Conservation (phyloP, 345 rosid species). For the Citrus mangshanensis region DNA sequence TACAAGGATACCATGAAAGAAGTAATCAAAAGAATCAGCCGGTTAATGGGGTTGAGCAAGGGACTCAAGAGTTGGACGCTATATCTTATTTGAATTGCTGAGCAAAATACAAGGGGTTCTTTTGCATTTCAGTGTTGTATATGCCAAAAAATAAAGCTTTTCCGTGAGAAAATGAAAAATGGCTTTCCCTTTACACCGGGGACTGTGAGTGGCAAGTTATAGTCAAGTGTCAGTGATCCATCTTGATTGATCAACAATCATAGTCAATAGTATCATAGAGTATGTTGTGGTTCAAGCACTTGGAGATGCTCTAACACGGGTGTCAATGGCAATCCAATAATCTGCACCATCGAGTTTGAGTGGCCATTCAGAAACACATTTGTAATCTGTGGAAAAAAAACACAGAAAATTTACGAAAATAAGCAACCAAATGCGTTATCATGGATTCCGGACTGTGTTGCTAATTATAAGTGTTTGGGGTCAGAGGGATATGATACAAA, state of each 20-base stretch:
- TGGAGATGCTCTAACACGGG: conserved; percentile 18
- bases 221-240: background rate
- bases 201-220: background rate
- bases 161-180: background rate
- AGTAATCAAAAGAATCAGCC: background rate
- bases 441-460: background rate
- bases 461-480: background rate
- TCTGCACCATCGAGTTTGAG: conserved; percentile 27
- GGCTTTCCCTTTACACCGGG: background rate
- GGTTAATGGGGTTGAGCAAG: background rate
- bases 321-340: conserved; percentile 30
- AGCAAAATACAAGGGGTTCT: background rate
- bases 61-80: background rate
- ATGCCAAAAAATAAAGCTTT: background rate
- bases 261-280: conserved; percentile 15
- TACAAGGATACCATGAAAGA: background rate
- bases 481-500: background rate
- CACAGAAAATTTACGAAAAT: background rate
- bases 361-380: conserved; percentile 24
- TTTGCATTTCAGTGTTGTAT: background rate
- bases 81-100: background rate
- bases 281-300: conserved; percentile 17
- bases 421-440: background rate
- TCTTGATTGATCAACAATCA: background rate
- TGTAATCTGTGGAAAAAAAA: conserved; percentile 20